These are phyloP conservation scores for Nakazawaea wickerhamii DNA, from an alignment of 805 yeast genomes.

Conservation along the genomic window DNA sequence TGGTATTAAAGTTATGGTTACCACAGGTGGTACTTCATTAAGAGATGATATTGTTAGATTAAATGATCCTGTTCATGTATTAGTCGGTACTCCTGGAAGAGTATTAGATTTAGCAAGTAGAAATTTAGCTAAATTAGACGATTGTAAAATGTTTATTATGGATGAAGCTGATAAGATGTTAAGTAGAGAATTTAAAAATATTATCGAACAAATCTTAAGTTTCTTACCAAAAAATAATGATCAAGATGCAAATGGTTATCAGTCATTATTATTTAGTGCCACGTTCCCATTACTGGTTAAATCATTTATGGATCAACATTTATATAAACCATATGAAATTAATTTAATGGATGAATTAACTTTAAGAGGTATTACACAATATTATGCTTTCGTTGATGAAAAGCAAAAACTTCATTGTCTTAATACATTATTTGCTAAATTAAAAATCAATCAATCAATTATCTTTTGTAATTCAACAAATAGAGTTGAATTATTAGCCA, in stretches of 20 bases:
- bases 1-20: constrained; percentile 90
- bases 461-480: constrained; percentile 96
- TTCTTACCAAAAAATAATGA: constrained; percentile 58
- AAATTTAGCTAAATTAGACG: constrained; percentile 78
- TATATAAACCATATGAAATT: constrained; percentile 89
- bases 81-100: constrained; percentile 98
- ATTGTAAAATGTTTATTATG: constrained; percentile 87
- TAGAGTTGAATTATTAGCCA: constrained; percentile 92
- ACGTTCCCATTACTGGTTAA: constrained; percentile 95
- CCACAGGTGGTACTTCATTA: constrained; percentile 95
- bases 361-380: constrained; percentile 92
- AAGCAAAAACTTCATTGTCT: constrained; percentile 93
- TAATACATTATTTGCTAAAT: constrained; percentile 88
- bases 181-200: constrained; percentile 79
- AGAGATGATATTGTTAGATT: constrained; percentile 93
- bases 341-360: constrained; percentile 98
- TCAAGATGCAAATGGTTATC: constrained; percentile 44
- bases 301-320: constrained; percentile 84
- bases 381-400: constrained; percentile 97
- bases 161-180: constrained; percentile 99
- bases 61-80: constrained; percentile 86
- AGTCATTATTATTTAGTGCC: constrained; percentile 86
- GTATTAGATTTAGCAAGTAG: constrained; percentile 90
- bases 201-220: constrained; percentile 78
- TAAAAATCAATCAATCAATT: constrained; percentile 93